Evolutionary conservation across 768 basidiomycete species (phyloP), one percentile per base, ranked within the genome.

Genomic region (Imleria badia): DNA sequence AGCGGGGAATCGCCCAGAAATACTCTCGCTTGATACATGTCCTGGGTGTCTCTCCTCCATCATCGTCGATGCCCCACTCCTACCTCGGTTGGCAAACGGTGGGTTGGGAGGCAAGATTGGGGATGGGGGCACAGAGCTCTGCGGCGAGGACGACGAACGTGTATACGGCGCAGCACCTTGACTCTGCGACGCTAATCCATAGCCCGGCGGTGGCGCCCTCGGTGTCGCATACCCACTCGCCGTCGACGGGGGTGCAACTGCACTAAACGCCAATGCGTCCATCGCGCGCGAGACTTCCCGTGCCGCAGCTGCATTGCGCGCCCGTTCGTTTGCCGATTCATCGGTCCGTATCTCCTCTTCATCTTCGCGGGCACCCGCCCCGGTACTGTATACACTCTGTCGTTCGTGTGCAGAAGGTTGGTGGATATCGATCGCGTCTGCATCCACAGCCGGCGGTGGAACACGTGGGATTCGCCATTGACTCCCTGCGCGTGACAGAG

Each of bases 281-380:
- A 89, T 61, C 63, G 88, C 89, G 13, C 81, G 78, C 13, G 79
- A 79, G 1, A 91, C 77, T 65, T 87, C 87, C 17, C 82, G 78
- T 6, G 86, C 86, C 26, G 84, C 87, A 17, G 87, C 88, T 2
- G 81, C 82, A 59, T 85, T 82, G 29, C 81, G 75, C n/a, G 74
- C 75, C 4, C 67, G 72, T 58, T 86, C 85, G 12, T 84, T 80
- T 9, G 78, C 75, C 5, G 51, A 55, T 52, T 65, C 62, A 6
- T 55, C 59, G 13, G 54, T 60, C n/a, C 38, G 47, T 20, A n/a
- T 31, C 31, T 78, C 63, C 0, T 77, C 62, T 0, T 61, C 56
- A 0, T 78, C 62, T 5, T 61, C 62, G 19, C 59, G 55, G 20
- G n/a, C 33, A 44, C 41, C 45, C 12, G 41, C 31, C 22, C 41